These are phyloP conservation scores for Macrocybe gigantea DNA, from an alignment of 768 basidiomycete genomes.

Conservation along the genomic window DNA sequence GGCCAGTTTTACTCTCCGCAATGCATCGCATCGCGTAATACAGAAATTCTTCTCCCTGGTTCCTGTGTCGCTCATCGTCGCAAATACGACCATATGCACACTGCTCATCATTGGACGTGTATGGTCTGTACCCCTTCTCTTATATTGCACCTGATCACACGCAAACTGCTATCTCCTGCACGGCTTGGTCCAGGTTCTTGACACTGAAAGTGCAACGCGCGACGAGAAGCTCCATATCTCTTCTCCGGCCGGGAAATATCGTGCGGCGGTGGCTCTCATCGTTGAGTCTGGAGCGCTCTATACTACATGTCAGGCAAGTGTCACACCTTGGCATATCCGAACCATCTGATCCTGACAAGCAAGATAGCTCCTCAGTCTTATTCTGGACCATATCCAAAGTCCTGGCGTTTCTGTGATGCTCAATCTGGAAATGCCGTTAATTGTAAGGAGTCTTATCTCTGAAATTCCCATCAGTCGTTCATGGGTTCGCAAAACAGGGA, in stretches of 20 bases:
- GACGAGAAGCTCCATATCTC: no score
- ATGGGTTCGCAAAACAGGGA: conserved; percentile 3
- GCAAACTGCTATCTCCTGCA: neutral
- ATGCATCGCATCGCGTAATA: conserved; percentile 1
- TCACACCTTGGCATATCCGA: neutral
- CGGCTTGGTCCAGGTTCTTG: neutral
- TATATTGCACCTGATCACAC: neutral
- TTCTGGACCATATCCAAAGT: conserved; percentile 7
- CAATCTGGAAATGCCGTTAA: conserved; percentile 9
- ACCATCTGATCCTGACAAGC: neutral
- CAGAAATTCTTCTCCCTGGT: conserved; percentile 5
- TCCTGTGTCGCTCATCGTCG: conserved; percentile 7
- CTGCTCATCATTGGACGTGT: conserved; percentile 10
- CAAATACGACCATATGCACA: conserved; percentile 11
- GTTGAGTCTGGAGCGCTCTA: conserved; percentile 10
- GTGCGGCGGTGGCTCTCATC: conserved; percentile 6
- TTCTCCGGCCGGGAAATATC: neutral
- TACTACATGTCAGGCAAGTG: conserved; percentile 5
- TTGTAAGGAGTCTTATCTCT: neutral
- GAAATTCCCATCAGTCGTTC: neutral
- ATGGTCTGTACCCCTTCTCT: conserved; percentile 2
- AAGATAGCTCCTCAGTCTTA: conserved; percentile 7
- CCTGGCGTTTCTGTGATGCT: conserved; percentile 9
- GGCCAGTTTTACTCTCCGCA: conserved; percentile 6
- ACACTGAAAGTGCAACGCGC: no score